phyloP scores from a whole-genome alignment of 2,329 filamentous ascomycete genomes.

The Cercospora sojina region DNA sequence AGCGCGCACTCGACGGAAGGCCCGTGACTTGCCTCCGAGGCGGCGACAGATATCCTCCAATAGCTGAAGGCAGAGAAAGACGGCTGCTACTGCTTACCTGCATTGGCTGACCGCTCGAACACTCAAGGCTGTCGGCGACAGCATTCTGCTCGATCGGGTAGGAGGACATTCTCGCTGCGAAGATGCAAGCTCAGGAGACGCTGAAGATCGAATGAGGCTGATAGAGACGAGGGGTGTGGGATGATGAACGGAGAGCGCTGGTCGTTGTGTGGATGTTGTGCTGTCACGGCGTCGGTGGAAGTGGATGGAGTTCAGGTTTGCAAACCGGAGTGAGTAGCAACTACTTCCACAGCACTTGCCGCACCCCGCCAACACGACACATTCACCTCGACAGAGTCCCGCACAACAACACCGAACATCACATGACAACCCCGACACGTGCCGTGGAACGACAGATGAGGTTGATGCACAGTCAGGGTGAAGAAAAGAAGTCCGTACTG shows the following conservation, averaged over 20 bases:
- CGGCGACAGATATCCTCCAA: neutral
- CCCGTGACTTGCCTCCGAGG: neutral
- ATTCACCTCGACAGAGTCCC: neutral
- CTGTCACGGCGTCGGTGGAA: neutral
- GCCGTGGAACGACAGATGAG: neutral
- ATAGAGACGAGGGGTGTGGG: neutral
- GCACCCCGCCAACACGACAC: neutral
- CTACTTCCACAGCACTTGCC: neutral
- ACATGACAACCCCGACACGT: neutral
- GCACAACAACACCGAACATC: neutral
- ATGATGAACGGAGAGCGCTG: neutral
- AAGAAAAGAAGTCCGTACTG: neutral
- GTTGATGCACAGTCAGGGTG: neutral
- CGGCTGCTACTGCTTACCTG: neutral
- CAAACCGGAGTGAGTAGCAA: neutral
- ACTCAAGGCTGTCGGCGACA: neutral
- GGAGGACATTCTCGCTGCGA: neutral
- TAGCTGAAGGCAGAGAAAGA: neutral
- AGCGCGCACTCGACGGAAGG: neutral
- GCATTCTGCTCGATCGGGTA: neutral
- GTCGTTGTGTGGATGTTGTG: neutral
- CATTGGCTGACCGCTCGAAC: neutral
- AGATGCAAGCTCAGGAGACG: neutral
- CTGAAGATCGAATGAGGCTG: neutral
- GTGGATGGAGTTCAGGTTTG: neutral